A percentile compares a stretch with the other conserved stretches of the same genome.
Conservation (phyloP, 768 basidiomycete genomes). For the Kwoniella shandongensis region DNA sequence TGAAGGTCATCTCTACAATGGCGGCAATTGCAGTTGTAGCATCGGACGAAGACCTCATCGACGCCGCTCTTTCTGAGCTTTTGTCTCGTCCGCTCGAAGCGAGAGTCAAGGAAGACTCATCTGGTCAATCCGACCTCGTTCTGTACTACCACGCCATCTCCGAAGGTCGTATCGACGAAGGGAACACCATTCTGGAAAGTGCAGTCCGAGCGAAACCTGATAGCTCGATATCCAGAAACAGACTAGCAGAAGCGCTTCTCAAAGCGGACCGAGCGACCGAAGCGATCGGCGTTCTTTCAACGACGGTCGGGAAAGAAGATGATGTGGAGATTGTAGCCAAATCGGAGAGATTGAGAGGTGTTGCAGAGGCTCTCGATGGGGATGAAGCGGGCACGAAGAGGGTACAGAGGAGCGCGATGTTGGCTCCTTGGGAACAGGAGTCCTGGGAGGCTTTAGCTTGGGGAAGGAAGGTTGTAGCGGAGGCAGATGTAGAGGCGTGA, state of each 20-base stretch:
- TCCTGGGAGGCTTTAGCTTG: constrained; percentile 37
- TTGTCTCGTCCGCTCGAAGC: constrained; percentile 67
- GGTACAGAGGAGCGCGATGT: constrained; percentile 35
- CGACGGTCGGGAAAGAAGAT: constrained; percentile 1
- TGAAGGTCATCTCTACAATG: constrained; percentile 76
- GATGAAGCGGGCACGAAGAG: constrained; percentile 30
- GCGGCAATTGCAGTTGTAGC: constrained; percentile 82
- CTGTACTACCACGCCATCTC: constrained; percentile 67
- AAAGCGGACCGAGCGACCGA: constrained; percentile 20
- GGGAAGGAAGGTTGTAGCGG: constrained; percentile 23
- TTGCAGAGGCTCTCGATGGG: constrained; percentile 24
- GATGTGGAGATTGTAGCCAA: constrained; percentile 10
- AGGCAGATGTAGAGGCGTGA: constrained; percentile 15
- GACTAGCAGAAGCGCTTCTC: constrained; percentile 31
- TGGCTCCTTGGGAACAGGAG: constrained; percentile 40
- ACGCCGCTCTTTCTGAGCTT: constrained; percentile 83
- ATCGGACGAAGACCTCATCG: constrained; percentile 70
- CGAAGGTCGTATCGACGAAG: constrained; percentile 20
- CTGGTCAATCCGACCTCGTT: constrained; percentile 69
- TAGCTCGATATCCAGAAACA: constrained; percentile 19
- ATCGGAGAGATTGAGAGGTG: constrained; percentile 18
- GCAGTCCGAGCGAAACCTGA: constrained; percentile 17
- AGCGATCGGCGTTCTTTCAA: constrained; percentile 13
- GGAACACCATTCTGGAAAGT: constrained; percentile 20
- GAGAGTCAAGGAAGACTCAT: constrained; percentile 67